Conservation (phyloP, 2,329 filamentous ascomycete species). For the Aciculosporium take region DNA sequence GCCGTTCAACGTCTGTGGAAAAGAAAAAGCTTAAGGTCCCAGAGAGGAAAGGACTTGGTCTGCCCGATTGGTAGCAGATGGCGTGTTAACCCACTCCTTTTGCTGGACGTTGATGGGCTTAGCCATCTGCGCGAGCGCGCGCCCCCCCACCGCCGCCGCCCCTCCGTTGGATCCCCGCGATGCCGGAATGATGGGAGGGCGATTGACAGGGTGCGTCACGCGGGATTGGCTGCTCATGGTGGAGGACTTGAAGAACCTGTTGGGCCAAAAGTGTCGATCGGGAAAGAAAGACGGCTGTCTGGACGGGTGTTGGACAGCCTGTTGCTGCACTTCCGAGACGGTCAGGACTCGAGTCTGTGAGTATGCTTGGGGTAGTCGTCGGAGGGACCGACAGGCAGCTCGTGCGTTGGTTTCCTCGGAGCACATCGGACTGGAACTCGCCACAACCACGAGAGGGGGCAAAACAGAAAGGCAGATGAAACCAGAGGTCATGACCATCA, state of each 20-base stretch:
- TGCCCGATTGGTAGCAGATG: not conserved
- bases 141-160: not conserved
- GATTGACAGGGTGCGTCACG: not conserved
- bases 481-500: conserved; percentile 4
- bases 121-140: not conserved
- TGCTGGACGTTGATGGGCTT: not conserved
- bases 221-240: conserved; percentile 1
- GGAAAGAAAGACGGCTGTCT: not conserved
- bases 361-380: not conserved
- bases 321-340: too few species aligned
- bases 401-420: not conserved
- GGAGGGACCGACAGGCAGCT: conserved; percentile 3
- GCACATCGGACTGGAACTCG: not conserved
- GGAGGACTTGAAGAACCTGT: conserved; percentile 1
- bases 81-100: not conserved
- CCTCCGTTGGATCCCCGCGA: not conserved
- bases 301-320: not conserved
- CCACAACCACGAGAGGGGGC: not conserved
- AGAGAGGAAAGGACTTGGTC: not conserved
- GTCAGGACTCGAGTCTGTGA: too few species aligned
- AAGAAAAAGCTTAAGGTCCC: not conserved
- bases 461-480: conserved; percentile 2
- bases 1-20: not conserved
- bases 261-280: not conserved
- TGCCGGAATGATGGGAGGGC: not conserved